Evolutionary conservation across 768 basidiomycete species (phyloP), one percentile per base, ranked within the genome.

Genomic region (Tricholoma hemisulphureum): DNA sequence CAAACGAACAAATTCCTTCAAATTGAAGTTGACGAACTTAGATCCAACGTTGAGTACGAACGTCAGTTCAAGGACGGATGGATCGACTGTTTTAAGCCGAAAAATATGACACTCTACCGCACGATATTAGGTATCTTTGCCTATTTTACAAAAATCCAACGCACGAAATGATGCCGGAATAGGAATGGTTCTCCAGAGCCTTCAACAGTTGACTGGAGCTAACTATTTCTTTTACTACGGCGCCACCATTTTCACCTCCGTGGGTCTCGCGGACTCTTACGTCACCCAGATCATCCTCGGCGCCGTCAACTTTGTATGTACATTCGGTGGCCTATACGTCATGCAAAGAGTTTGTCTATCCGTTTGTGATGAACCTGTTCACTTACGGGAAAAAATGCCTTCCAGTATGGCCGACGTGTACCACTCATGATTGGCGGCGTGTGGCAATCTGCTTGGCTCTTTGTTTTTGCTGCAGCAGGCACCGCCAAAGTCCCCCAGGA

Each of bases 221-320:
- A 87, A 87, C 69, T 86, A 85, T 66, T 86, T 86, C 73, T 86
- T 85, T 73, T 87, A 87, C 66, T 82, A 81, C 41, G 81, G 80
- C 31, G 86, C 88, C 1, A 87, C 87, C 0, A 73, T 88, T 55
- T 89, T 91, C 74, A 63, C 76, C 53, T 78, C 83, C 8, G 88
- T 91, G 21, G 89, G 89, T 23, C 80, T 89, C 60, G 50, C 68
- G 7, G 87, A 91, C 68, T 82, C 83, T 21, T 89, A 81, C 65
- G 73, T 89, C 49, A 85, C 84, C 1, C 89, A 92, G 62, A 87
- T 90, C 61, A 90, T 92, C 62, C 75, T 91, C 39, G 88, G 89
- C 35, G 81, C 80, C 3, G 86, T 89, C 67, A 89, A 89, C 70
- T 88, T 89, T 63, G 73, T 75, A 48, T 86, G 85, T 68, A 89